Evolutionary conservation across 2,329 filamentous ascomycete genomes (phyloP).

Genomic region (Davidsoniella eucalypti): DNA sequence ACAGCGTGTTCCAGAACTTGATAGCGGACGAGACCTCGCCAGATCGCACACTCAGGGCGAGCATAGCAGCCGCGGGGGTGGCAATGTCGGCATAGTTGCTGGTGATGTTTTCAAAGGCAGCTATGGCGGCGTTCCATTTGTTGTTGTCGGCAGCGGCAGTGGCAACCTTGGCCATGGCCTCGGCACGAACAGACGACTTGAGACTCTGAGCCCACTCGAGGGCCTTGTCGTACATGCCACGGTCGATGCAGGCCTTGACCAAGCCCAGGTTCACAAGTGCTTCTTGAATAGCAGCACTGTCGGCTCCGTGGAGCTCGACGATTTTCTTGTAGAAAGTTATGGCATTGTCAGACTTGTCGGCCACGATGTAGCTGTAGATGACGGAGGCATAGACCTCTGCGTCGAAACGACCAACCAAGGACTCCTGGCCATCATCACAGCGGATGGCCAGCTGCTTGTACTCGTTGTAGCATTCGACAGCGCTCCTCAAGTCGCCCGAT

Average conservation of each 20-base stretch:
- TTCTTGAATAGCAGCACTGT: slow-evolving; percentile 49
- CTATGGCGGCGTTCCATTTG: slow-evolving; percentile 48
- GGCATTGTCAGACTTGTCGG: slow-evolving; percentile 64
- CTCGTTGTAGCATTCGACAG: slow-evolving; percentile 89
- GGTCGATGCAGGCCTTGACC: slow-evolving; percentile 58
- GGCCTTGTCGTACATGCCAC: slow-evolving; percentile 55
- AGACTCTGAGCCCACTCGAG: slow-evolving; percentile 55
- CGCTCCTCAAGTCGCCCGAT: slow-evolving; percentile 66
- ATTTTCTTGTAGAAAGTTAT: slow-evolving; percentile 76
- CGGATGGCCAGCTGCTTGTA: slow-evolving; percentile 81
- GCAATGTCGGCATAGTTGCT: slow-evolving; percentile 31
- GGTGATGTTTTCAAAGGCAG: slow-evolving; percentile 46
- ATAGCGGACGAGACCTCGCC: slow-evolving; percentile 64
- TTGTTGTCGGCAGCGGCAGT: slow-evolving; percentile 66
- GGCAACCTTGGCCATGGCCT: slow-evolving; percentile 57
- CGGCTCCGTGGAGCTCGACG: slow-evolving; percentile 41
- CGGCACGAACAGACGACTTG: slow-evolving; percentile 31
- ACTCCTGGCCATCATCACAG: slow-evolving; percentile 56
- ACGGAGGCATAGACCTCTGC: slow-evolving; percentile 79
- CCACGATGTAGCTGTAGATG: slow-evolving; percentile 73
- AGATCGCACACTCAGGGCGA: slow-evolving; percentile 71
- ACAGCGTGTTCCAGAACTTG: slow-evolving; percentile 65
- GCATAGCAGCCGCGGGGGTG: slow-evolving; percentile 57
- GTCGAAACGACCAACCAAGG: slow-evolving; percentile 57
- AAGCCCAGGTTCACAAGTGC: slow-evolving; percentile 58